A percentile compares a stretch with the other conserved stretches of the same genome.
Evolutionary conservation across 305 asterid genomes (phyloP).

Genomic region (Caryopteris hybrid): DNA sequence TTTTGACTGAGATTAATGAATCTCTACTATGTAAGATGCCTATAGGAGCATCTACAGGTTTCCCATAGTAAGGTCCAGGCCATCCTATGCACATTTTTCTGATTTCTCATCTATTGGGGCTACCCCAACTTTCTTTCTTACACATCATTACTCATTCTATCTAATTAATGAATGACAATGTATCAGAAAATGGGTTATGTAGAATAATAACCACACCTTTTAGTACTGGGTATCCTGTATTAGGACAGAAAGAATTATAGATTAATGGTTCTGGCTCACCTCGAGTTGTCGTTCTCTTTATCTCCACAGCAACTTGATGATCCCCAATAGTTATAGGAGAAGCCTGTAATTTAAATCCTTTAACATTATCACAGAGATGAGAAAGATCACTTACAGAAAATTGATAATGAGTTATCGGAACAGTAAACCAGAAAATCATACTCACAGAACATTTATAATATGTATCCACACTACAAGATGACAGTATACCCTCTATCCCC

Average conservation of each 20-base stretch:
- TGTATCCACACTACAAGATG: too few relatives aligned
- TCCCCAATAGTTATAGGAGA: conserved; percentile 68
- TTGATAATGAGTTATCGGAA: background rate
- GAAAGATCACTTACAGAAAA: background rate
- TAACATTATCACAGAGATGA: background rate
- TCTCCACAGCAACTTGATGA: conserved; percentile 69
- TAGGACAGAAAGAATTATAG: background rate
- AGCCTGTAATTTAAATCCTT: conserved; percentile 39
- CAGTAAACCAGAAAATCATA: background rate
- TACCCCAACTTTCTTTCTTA: background rate
- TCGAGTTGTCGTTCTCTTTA: conserved; percentile 80
- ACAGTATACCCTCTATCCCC: background rate
- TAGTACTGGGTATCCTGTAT: too few relatives aligned
- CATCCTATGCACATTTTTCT: background rate
- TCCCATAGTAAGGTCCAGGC: background rate
- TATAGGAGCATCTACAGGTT: background rate
- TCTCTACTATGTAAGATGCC: background rate
- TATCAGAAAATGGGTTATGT: too few relatives aligned
- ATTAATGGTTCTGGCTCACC: conserved; percentile 33
- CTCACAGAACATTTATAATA: background rate
- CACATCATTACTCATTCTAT: too few relatives aligned
- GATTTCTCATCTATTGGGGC: background rate
- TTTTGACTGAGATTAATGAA: background rate
- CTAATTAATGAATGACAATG: too few relatives aligned
- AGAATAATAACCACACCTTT: too few relatives aligned